These are phyloP conservation scores for Jimgerdemannia flammicorona DNA, from an alignment of 192 early-diverging fungal species.

Conservation along the genomic window DNA sequence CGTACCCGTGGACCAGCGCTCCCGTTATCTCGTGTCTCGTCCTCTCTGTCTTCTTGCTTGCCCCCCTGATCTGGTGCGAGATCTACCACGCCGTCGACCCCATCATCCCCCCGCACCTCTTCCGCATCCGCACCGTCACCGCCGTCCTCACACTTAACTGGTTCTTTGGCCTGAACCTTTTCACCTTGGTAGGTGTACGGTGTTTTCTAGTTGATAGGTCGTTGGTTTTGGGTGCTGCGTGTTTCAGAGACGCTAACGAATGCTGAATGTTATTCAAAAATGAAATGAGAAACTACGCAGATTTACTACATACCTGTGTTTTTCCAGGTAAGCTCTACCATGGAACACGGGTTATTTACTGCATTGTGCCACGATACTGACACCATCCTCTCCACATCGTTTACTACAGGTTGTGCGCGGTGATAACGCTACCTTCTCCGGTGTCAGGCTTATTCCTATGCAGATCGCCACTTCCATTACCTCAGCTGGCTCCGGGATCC, in stretches of 20 bases:
- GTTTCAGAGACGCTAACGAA: too few relatives aligned
- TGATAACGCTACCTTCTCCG: conserved; percentile 41
- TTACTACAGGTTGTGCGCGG: conserved; percentile 57
- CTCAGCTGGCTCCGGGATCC: conserved; percentile 16
- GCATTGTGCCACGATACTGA: not conserved
- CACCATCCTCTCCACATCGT: conserved; percentile 1
- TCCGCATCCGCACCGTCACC: conserved; percentile 44
- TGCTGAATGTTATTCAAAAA: too few relatives aligned
- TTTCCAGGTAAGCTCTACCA: not conserved
- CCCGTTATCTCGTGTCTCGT: conserved; percentile 50
- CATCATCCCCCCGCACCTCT: conserved; percentile 56
- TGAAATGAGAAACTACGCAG: not conserved
- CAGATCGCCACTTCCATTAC: conserved; percentile 18
- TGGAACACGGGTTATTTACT: not conserved
- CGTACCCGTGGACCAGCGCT: conserved; percentile 51
- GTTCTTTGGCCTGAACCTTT: conserved; percentile 35
- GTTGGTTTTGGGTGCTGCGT: too few relatives aligned
- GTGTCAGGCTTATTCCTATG: conserved; percentile 36
- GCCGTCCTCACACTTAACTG: conserved; percentile 23
- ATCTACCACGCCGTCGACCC: conserved; percentile 51
- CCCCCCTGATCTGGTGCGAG: conserved; percentile 31
- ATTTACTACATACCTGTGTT: not conserved
- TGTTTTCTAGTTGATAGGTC: not conserved
- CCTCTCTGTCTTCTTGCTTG: conserved; percentile 32
- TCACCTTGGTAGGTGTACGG: conserved; percentile 10